A percentile compares a stretch with the other conserved stretches of the same genome.
These are phyloP conservation scores for Penicillium waksmanii DNA, from an alignment of 495 filamentous ascomycete species.

Conservation along the genomic window DNA sequence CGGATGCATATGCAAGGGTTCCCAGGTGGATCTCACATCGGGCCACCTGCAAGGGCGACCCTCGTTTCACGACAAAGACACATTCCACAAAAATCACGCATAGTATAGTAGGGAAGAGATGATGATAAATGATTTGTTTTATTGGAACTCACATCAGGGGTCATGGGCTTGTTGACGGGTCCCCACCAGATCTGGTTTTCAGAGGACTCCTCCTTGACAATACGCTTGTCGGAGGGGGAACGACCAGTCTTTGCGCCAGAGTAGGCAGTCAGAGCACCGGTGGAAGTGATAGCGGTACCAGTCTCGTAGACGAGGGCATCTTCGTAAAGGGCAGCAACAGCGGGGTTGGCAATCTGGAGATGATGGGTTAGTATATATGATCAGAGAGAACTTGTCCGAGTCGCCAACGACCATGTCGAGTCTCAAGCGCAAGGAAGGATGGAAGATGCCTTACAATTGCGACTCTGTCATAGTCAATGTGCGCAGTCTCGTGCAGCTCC, in stretches of 20 bases:
- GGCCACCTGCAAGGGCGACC: constrained; percentile 37
- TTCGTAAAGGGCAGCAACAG: constrained; percentile 95
- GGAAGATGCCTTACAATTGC: constrained; percentile 72
- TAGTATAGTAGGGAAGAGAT: constrained; percentile 7
- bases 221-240: constrained; percentile 94
- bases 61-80: constrained; percentile 18
- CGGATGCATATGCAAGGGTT: constrained; percentile 34
- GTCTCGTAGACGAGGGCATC: constrained; percentile 99
- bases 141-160: constrained; percentile 79
- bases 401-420: constrained; percentile 14
- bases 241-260: constrained; percentile 97
- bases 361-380: constrained; percentile 7
- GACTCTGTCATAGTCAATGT: constrained; percentile 99
- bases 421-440: constrained; percentile 5
- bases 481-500: constrained; percentile 95
- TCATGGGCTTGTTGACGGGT: constrained; percentile 99
- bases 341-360: constrained; percentile 79
- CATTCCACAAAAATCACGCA: constrained; percentile 28
- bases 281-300: constrained; percentile 93
- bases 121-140: constrained; percentile 3
- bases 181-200: constrained; percentile 96
- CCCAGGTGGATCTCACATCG: constrained; percentile 24
- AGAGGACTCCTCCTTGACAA: constrained; percentile 89
- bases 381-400: constrained; percentile 15
- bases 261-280: constrained; percentile 93